Conservation (phyloP, 129 eudicot genomes). For the Kitagawia praeruptora region DNA sequence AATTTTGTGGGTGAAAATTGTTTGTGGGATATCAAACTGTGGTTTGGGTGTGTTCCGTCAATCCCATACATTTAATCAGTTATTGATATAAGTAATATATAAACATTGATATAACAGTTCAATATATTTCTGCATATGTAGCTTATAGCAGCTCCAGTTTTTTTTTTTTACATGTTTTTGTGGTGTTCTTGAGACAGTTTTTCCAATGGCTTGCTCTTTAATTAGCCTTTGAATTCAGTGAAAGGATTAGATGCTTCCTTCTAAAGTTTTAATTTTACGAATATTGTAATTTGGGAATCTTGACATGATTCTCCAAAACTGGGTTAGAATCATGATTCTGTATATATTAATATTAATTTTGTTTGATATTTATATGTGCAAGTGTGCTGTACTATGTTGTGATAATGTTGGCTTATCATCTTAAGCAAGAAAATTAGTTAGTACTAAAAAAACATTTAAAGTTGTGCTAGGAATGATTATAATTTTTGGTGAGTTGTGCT, state of each 20-base stretch:
- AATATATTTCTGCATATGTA: too few relatives aligned
- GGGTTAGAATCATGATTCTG: neutral
- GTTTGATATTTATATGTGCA: neutral
- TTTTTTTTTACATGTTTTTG: neutral
- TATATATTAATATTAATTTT: neutral
- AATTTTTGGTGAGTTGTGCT: neutral
- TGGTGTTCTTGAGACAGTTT: neutral
- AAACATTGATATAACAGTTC: too few relatives aligned
- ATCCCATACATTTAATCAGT: too few relatives aligned
- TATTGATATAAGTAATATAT: too few relatives aligned
- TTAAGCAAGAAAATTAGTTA: slow-evolving; percentile 10
- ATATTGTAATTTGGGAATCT: neutral
- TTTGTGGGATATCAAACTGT: too few relatives aligned
- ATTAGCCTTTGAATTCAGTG: neutral
- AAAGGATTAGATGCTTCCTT: neutral
- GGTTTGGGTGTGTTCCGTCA: too few relatives aligned
- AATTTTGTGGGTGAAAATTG: too few relatives aligned
- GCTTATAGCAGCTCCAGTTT: neutral
- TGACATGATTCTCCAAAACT: neutral
- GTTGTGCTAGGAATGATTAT: slow-evolving; percentile 1
- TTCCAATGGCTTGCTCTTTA: neutral
- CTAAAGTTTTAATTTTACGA: neutral
- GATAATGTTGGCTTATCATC: neutral
- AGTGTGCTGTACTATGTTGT: neutral
- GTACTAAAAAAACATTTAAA: neutral